Evolutionary conservation across 495 filamentous ascomycete genomes (phyloP), one percentile per base, ranked within the genome.

Genomic region (Aspergillus affinis): DNA sequence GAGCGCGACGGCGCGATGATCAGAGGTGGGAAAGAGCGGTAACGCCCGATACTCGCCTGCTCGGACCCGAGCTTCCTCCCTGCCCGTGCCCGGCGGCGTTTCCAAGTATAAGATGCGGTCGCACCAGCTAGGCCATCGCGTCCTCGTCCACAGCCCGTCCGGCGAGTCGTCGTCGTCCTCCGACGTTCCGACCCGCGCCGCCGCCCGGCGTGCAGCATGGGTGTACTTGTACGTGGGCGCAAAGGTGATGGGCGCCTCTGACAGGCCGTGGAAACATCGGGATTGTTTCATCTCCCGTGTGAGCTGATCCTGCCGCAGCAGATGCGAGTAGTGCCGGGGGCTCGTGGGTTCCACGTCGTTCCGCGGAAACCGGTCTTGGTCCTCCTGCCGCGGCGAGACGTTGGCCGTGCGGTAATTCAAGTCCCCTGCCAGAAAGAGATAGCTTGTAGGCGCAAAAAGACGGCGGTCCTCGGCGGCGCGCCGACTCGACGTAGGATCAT

Each of bases 101-200:
- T 87, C 82, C 15, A 91, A 79, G 66, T 85, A 97, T 18, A 98
- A 75, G 47, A 98, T 87, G 13, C 94, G 86, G 71, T 98, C 94
- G 61, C 91, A 95, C 93, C 94, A 98, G 67, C 89, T 89, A 1
- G 94, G 94, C 85, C 88, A 96, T 45, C 94, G 86, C 66, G 90
- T 86, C 48, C 72, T 76, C 23, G 91, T 86, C 84, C 91, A 96
- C 44, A 75, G 72, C 90, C 91, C 96, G 17, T 81, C 74, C 12
- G 84, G 76, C 48, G 72, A 71, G 23, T 71, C 68, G 55, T 75
- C 69, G 50, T 63, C 69, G 23, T 26, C 23, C 48, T 63, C 63
- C 46, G 62, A 55, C 2, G 69, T 59, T 0, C 52, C 67, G 2
- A 57, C 27, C 26, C 72, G 52, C 2, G 70, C 60, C 4, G 61